A percentile compares a stretch with the other conserved stretches of the same genome.
Conservation (phyloP, 208 protist species). For the Perkinsela sp. region DNA sequence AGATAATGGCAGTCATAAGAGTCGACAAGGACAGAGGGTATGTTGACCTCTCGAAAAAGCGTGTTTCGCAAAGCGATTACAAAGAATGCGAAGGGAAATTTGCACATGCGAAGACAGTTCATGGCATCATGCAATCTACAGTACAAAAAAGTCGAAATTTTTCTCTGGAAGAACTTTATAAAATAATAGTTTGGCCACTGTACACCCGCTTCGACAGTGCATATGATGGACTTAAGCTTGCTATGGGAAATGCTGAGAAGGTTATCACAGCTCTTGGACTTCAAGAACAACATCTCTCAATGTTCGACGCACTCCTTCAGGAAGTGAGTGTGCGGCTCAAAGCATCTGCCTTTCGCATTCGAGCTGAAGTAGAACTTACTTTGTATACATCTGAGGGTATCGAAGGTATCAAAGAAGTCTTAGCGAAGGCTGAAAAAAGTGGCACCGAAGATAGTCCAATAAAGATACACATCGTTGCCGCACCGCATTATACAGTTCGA, state of each 20-base stretch:
- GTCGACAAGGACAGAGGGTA: slow-evolving; percentile 96
- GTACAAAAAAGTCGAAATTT: slow-evolving; percentile 39
- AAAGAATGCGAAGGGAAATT: slow-evolving; percentile 71
- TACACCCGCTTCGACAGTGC: slow-evolving; percentile 34
- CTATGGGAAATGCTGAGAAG: slow-evolving; percentile 10
- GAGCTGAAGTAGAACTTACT: slow-evolving; percentile 59
- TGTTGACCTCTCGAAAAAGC: slow-evolving; percentile 92
- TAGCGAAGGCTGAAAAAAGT: slow-evolving; percentile 18
- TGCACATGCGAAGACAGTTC: slow-evolving; percentile 78
- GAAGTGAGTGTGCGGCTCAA: slow-evolving; percentile 35
- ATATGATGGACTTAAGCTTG: slow-evolving; percentile 55
- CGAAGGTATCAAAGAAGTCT: slow-evolving; percentile 57
- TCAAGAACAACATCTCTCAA: slow-evolving; percentile 1
- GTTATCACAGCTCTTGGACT: slow-evolving; percentile 8
- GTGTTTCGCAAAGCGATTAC: slow-evolving; percentile 76
- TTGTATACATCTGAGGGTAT: slow-evolving; percentile 75
- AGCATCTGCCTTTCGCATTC: slow-evolving; percentile 41
- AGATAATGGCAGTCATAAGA: slow-evolving; percentile 85
- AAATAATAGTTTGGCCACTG: slow-evolving; percentile 81
- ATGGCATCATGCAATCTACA: slow-evolving; percentile 83
- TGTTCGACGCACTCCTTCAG: slow-evolving; percentile 13
- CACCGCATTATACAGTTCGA: slow-evolving; percentile 42
- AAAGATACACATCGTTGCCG: slow-evolving; percentile 36
- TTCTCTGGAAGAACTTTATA: slow-evolving; percentile 34
- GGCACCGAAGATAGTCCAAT: slow-evolving; percentile 11